These are phyloP conservation scores for Simmondsia chinensis DNA, from an alignment of 148 eudicot genomes.

Conservation along the genomic window DNA sequence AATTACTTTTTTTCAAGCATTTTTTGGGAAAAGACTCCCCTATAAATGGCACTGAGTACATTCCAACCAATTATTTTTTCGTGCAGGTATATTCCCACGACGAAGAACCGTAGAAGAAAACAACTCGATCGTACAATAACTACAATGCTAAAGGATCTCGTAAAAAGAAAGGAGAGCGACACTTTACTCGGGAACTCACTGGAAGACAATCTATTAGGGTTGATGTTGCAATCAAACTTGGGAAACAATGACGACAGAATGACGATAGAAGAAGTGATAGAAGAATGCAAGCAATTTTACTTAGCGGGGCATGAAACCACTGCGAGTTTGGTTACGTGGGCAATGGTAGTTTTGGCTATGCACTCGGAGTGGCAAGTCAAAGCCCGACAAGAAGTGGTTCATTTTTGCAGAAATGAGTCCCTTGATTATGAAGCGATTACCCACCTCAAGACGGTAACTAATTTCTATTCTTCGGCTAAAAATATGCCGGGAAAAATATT, in stretches of 20 bases:
- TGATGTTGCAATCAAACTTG: constrained; percentile 31
- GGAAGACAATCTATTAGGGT: constrained; percentile 31
- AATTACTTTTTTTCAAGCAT: too few species aligned
- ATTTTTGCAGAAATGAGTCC: constrained; percentile 16
- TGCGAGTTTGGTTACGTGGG: constrained; percentile 52
- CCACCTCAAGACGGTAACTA: constrained; percentile 33
- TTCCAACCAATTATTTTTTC: neutral
- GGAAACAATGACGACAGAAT: constrained; percentile 12
- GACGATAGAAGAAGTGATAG: constrained; percentile 42
- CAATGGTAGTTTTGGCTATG: constrained; percentile 36
- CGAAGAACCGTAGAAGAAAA: constrained; percentile 31
- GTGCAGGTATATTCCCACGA: constrained; percentile 38
- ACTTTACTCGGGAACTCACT: constrained; percentile 14
- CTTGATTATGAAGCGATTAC: constrained; percentile 30
- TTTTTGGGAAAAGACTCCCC: too few species aligned
- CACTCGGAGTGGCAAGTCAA: constrained; percentile 55
- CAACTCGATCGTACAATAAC: constrained; percentile 29
- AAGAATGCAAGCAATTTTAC: constrained; percentile 54
- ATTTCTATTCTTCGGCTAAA: neutral
- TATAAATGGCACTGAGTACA: too few species aligned
- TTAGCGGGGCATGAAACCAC: constrained; percentile 67
- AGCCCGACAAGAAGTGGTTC: constrained; percentile 37
- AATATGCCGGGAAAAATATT: neutral
- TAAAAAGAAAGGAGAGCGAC: constrained; percentile 24
- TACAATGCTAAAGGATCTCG: constrained; percentile 25